Evolutionary conservation across 2,329 filamentous ascomycete genomes (phyloP), one percentile per base, ranked within the genome.

Genomic region (Penicillium rolfsii): DNA sequence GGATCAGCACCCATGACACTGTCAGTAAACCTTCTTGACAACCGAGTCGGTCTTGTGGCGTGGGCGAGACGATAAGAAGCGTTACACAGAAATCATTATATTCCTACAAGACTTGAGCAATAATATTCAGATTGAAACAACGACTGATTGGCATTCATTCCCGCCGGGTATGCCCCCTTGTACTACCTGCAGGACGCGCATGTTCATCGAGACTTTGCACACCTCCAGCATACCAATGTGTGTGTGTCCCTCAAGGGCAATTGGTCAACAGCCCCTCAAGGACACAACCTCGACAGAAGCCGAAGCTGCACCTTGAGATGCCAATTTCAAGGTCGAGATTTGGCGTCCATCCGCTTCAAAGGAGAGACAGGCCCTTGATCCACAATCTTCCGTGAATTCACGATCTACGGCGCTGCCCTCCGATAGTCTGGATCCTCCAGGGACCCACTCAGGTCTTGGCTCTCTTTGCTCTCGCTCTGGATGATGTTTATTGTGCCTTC

Each of bases 361-460:
- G 58, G 58, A 22, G 54, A 56, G 14, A 30, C 45, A 48, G 45
- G 26, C 33, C 38, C 43, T 52, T 35, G 36, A 59, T 58, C 45
- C 53, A 46, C 33, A 26, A 4, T 22, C 4, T 45, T 19, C 11
- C n/a, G 3, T 9, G n/a, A 30, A 26, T 28, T 55, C 52, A 45
- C 28, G 64, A 66, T 64, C 62, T 49, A 40, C 61, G 46, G 48
- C 45, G 58, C 52, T 12, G 35, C 59, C 55, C 62, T 62, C 28
- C 59, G 28, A 62, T 62, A 60, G 57, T 64, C 60, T 55, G 38
- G 33, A 58, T 59, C 46, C 50, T 56, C 26, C 26, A 16, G 43
- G 52, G 57, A 56, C 46, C 40, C 53, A 33, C 52, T 52, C 5
- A 12, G 24, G 14, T 2, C 3, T n/a, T n/a, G 26, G 26, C 45